Percentiles rank a stretch among this genome's conserved stretches.
These are phyloP conservation scores for Trichoderma breve DNA, from an alignment of 2,329 filamentous ascomycete genomes.

Conservation along the genomic window DNA sequence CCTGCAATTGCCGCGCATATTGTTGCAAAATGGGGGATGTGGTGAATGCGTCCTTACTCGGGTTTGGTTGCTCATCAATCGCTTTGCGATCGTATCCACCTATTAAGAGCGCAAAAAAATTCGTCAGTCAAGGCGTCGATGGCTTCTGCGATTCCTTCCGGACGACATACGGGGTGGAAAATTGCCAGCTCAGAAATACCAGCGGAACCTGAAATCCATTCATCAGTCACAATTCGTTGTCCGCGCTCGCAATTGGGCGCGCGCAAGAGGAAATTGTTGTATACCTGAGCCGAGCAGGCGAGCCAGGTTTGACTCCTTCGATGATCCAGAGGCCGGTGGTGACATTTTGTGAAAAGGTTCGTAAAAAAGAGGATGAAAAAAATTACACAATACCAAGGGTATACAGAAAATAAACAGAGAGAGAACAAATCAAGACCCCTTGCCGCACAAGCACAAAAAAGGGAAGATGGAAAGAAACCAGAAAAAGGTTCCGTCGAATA, in stretches of 20 bases:
- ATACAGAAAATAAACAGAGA: neutral
- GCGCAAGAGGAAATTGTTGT: constrained; percentile 16
- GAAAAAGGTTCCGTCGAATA: neutral
- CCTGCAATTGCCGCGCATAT: neutral
- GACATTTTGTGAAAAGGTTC: constrained; percentile 51
- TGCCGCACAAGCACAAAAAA: neutral
- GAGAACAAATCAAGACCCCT: neutral
- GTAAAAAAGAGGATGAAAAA: neutral
- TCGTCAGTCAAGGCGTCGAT: neutral
- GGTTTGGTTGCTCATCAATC: constrained; percentile 96
- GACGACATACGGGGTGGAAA: constrained; percentile 74
- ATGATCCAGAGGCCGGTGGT: constrained; percentile 47
- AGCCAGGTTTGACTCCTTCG: constrained; percentile 87
- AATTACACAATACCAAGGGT: neutral
- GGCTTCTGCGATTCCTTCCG: neutral
- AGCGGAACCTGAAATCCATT: constrained; percentile 64
- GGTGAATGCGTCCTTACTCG: constrained; percentile 52
- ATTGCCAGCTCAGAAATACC: constrained; percentile 90
- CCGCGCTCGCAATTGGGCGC: neutral
- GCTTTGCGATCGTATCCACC: constrained; percentile 98
- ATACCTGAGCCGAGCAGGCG: constrained; percentile 88
- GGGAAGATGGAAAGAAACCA: neutral
- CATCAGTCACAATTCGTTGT: neutral
- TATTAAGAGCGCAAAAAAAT: constrained; percentile 34
- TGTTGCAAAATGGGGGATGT: neutral